A percentile compares a stretch with the other conserved stretches of the same genome.
Evolutionary conservation across 2,329 filamentous ascomycete species (phyloP).

Genomic region (Dactylellina haptotyla): DNA sequence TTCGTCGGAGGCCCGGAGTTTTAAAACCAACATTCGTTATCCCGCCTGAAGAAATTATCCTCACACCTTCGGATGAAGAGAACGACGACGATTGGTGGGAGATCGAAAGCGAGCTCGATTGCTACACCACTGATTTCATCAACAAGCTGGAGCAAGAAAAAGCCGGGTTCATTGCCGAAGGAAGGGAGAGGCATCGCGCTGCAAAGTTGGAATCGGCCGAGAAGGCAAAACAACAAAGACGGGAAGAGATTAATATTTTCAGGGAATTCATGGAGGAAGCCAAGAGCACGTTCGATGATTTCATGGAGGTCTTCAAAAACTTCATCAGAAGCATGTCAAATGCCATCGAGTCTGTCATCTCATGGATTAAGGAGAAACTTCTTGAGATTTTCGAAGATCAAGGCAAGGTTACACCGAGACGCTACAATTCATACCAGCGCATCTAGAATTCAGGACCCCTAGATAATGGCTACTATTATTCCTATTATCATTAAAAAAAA

Average conservation of each 20-base stretch:
- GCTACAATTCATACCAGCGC: no score
- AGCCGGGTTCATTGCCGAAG: not conserved
- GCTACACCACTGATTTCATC: not conserved
- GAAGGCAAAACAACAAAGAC: not conserved
- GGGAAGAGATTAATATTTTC: not conserved
- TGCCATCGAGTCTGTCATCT: not conserved
- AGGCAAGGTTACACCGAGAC: constrained; percentile 2
- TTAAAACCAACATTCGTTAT: constrained; percentile 3
- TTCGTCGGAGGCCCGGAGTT: not conserved
- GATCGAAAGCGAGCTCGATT: constrained; percentile 6
- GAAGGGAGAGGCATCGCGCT: constrained; percentile 1
- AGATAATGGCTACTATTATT: no score
- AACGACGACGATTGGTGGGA: constrained; percentile 20
- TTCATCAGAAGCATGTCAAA: not conserved
- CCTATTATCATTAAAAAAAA: no score
- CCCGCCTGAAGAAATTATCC: not conserved
- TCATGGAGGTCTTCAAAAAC: not conserved
- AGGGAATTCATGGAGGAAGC: constrained; percentile 4
- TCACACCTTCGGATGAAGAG: not conserved
- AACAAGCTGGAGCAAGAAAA: constrained; percentile 9
- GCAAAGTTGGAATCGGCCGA: constrained; percentile 15
- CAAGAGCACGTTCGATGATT: not conserved
- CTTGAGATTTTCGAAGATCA: not conserved
- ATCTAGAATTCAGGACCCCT: no score
- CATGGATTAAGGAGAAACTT: constrained; percentile 6